Evolutionary conservation across 805 yeast species (phyloP), one percentile per base, ranked within the genome.

Genomic region (Naumovozyma baii): DNA sequence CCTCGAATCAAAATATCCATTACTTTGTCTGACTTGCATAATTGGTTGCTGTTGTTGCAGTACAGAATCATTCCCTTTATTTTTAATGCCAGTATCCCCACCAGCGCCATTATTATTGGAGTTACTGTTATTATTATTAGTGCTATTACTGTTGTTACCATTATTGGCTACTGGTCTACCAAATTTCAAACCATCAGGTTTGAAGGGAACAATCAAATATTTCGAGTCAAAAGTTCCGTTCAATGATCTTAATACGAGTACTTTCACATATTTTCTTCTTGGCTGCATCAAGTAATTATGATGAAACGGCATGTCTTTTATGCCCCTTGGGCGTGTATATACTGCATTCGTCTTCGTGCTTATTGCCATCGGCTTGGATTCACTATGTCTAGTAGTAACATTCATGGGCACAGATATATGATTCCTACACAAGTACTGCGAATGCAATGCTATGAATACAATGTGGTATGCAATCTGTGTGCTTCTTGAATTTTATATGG

Each of bases 1-100:
- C 22, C 96, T 68, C 14, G 95, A 83, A 62, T 88, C 96, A 55
- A 88, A 88, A 55, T 72, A 86, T 1, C 96, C 96, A 57, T 88
- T 90, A 19, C 81, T 77, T 2, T 79, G 59, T 16, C 65, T 59
- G 0, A 79, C 77, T 19, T 63, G 62, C 9, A 45, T 34, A 17
- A 22, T 28, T 10, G 7, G 26, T 10, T 22, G 26, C 10, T 22
- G 26, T 22, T 14, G 36, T n/a, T 22, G 34, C 39, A 14, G 37
- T 16, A 15, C 67, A 67, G 45, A 81, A 39, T 37, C 10, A 10
- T 22, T 22, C 37, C 44, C 17, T 36, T 37, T 7, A 34, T 29
- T 15, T 19, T 33, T 25, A 67, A 45, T 7, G 22, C 15, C 31
- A 12, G 9, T 25, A 19, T 31, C 13, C 15, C 17, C 35, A 16